A percentile compares a stretch with the other conserved stretches of the same genome.
phyloP scores from a whole-genome alignment of 768 basidiomycete species.

The Podaxis pistillaris region DNA sequence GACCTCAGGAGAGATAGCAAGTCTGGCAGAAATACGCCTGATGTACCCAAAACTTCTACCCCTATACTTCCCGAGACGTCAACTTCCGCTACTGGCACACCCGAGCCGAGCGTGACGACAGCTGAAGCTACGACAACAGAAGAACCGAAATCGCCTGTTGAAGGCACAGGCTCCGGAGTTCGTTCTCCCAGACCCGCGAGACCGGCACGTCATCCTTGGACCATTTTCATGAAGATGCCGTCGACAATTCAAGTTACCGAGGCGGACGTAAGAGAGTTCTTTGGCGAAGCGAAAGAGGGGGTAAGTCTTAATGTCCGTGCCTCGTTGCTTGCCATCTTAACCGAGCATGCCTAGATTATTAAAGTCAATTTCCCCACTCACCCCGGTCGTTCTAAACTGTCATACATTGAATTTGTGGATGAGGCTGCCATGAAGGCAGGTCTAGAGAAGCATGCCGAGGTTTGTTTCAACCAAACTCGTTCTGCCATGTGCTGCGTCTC shows the following conservation, averaged over 20 bases:
- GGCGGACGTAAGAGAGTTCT: constrained; percentile 71
- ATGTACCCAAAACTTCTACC: constrained; percentile 27
- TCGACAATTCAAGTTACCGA: constrained; percentile 50
- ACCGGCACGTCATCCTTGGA: constrained; percentile 75
- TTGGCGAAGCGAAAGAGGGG: constrained; percentile 64
- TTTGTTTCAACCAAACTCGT: constrained; percentile 30
- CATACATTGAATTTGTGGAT: constrained; percentile 88
- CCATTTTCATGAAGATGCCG: constrained; percentile 75
- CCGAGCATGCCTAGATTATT: constrained; percentile 49
- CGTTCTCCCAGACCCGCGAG: constrained; percentile 72
- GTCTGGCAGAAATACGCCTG: constrained; percentile 28
- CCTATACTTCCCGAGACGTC: constrained; percentile 28
- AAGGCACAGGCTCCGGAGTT: constrained; percentile 52
- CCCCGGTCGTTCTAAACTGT: constrained; percentile 57
- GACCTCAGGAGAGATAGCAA: constrained; percentile 38
- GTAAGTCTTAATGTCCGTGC: constrained; percentile 38
- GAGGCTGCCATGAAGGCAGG: constrained; percentile 84
- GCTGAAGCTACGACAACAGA: constrained; percentile 28
- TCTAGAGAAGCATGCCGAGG: constrained; percentile 71
- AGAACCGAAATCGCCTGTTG: constrained; percentile 54
- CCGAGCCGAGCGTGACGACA: neutral
- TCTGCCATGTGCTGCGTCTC: constrained; percentile 5
- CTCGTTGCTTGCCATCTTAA: constrained; percentile 7
- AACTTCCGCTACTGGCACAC: constrained; percentile 14
- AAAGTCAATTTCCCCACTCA: constrained; percentile 59